A percentile compares a stretch with the other conserved stretches of the same genome.
Evolutionary conservation across 768 basidiomycete species (phyloP).

Genomic region (Rossbeevera mucosa): DNA sequence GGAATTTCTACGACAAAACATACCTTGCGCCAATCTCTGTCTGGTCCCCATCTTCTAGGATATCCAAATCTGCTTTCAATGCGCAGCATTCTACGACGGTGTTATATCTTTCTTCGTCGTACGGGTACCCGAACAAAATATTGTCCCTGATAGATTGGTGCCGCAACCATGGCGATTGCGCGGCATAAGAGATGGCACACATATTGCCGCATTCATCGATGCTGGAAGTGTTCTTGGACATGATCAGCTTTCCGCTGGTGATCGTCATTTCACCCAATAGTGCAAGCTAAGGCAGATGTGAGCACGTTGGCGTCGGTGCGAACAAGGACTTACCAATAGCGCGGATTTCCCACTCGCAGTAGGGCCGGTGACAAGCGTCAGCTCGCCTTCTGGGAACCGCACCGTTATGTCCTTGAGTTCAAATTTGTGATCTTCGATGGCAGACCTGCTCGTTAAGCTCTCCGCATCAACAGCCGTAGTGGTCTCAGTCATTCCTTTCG

Average conservation of each 20-base stretch:
- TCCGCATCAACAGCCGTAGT: slow-evolving; percentile 12
- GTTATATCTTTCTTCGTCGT: slow-evolving; percentile 68
- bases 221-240: slow-evolving; percentile 46
- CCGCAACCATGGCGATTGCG: slow-evolving; percentile 67
- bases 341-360: slow-evolving; percentile 52
- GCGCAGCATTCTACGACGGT: slow-evolving; percentile 83
- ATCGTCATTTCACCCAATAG: slow-evolving; percentile 39
- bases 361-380: slow-evolving; percentile 45
- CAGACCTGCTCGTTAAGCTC: slow-evolving; percentile 10
- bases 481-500: neutral
- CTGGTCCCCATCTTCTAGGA: slow-evolving; percentile 81
- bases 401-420: slow-evolving; percentile 42
- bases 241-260: slow-evolving; percentile 32
- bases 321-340: slow-evolving; percentile 31
- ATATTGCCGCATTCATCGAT: slow-evolving; percentile 59
- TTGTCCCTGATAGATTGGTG: slow-evolving; percentile 77
- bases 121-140: slow-evolving; percentile 71
- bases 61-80: slow-evolving; percentile 70
- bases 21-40: slow-evolving; percentile 79
- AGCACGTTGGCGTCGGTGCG: neutral
- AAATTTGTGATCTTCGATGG: slow-evolving; percentile 33
- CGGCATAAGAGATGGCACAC: slow-evolving; percentile 65
- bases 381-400: slow-evolving; percentile 42
- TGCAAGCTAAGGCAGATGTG: slow-evolving; percentile 23
- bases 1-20: neutral